These are phyloP conservation scores for Amanita jacksonii DNA, from an alignment of 768 basidiomycete species.

Conservation along the genomic window DNA sequence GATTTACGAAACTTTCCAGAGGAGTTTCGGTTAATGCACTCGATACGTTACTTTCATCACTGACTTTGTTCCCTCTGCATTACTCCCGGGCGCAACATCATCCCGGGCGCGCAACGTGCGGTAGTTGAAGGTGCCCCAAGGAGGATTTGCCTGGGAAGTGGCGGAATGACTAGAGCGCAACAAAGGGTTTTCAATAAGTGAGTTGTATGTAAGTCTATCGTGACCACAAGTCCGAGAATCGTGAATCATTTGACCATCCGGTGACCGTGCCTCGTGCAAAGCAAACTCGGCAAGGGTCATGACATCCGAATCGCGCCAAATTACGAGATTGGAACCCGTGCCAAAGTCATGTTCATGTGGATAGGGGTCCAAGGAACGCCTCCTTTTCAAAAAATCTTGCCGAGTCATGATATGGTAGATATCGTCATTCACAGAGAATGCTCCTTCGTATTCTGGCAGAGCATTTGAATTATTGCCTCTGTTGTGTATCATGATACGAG, in stretches of 20 bases:
- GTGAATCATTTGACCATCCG: conserved; percentile 12
- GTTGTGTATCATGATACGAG: conserved; percentile 65
- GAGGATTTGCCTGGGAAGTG: conserved; percentile 34
- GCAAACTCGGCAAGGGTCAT: conserved; percentile 38
- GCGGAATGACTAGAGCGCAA: conserved; percentile 23
- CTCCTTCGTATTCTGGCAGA: conserved; percentile 63
- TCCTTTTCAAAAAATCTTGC: conserved; percentile 60
- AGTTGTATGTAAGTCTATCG: conserved; percentile 61
- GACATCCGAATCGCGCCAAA: conserved; percentile 69
- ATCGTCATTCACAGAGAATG: conserved; percentile 59
- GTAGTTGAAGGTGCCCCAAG: conserved; percentile 24
- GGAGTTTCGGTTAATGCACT: not conserved
- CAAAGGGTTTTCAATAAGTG: conserved; percentile 41
- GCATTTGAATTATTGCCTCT: conserved; percentile 40
- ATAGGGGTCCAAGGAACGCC: conserved; percentile 47
- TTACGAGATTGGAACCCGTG: conserved; percentile 47
- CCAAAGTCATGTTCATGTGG: conserved; percentile 28
- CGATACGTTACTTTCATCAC: conserved; percentile 11
- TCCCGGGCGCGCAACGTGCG: conserved; percentile 34
- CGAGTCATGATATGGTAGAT: conserved; percentile 63
- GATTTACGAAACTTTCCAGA: conserved; percentile 46
- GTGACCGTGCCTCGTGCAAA: conserved; percentile 20
- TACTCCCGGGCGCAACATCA: conserved; percentile 46
- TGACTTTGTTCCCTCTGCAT: conserved; percentile 46
- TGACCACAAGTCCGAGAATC: conserved; percentile 51